phyloP scores from a whole-genome alignment of 2,329 filamentous ascomycete species.

The Karstenula rhodostoma region DNA sequence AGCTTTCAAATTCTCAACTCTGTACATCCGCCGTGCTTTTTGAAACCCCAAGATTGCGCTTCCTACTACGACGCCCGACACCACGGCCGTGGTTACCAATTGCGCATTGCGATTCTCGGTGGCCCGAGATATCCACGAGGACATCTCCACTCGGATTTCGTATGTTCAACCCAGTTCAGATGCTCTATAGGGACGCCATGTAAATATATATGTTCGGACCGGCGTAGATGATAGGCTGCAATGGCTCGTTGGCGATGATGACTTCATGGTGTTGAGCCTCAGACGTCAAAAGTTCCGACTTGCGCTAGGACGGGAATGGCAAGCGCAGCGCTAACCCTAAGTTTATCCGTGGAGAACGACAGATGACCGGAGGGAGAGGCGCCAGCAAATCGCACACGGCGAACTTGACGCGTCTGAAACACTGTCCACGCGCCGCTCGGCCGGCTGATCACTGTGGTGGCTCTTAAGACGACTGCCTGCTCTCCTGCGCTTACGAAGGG shows the following conservation, averaged over 20 bases:
- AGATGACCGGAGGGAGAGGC: slow-evolving; percentile 40
- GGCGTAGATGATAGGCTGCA: not conserved
- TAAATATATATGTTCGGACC: not conserved
- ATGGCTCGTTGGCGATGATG: slow-evolving; percentile 12
- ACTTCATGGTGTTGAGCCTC: slow-evolving; percentile 20
- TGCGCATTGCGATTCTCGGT: slow-evolving; percentile 63
- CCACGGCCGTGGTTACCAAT: slow-evolving; percentile 73
- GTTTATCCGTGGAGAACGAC: slow-evolving; percentile 30
- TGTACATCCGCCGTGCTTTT: slow-evolving; percentile 62
- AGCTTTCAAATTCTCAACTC: slow-evolving; percentile 65
- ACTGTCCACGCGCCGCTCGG: slow-evolving; percentile 43
- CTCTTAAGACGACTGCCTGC: slow-evolving; percentile 26
- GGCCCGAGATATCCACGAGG: slow-evolving; percentile 55
- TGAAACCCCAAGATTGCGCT: slow-evolving; percentile 66
- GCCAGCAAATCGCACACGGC: slow-evolving; percentile 39
- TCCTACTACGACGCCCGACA: slow-evolving; percentile 58
- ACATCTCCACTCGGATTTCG: slow-evolving; percentile 45
- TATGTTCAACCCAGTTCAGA: not conserved
- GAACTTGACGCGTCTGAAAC: slow-evolving; percentile 48
- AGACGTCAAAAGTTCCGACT: slow-evolving; percentile 14
- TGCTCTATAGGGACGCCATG: slow-evolving; percentile 11
- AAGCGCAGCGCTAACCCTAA: slow-evolving; percentile 22
- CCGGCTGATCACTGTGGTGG: slow-evolving; percentile 34
- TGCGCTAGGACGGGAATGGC: slow-evolving; percentile 23
- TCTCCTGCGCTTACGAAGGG: slow-evolving; percentile 4